phyloP scores from a whole-genome alignment of 768 basidiomycete genomes.

The Phlebiopsis gigantea region DNA sequence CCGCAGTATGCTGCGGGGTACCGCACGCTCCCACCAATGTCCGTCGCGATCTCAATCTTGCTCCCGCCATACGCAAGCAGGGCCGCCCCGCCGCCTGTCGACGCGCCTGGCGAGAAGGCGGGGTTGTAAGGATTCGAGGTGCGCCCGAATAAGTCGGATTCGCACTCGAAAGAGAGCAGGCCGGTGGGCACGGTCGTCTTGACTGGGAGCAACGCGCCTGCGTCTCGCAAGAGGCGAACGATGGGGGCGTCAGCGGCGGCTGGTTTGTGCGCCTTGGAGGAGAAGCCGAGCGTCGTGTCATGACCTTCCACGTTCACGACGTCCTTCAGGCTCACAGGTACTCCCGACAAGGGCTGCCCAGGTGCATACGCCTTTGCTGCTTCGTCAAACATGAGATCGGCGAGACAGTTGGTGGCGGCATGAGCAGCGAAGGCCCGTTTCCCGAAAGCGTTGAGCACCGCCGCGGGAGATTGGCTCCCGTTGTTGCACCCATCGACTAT shows the following conservation, averaged over 20 bases:
- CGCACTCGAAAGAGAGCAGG: conserved; percentile 34
- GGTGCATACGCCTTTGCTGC: conserved; percentile 14
- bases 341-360: conserved; percentile 33
- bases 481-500: conserved; percentile 30
- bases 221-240: conserved; percentile 34
- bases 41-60: conserved; percentile 42
- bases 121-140: conserved; percentile 45
- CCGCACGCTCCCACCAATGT: conserved; percentile 45
- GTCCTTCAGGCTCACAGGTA: conserved; percentile 48
- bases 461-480: conserved; percentile 23
- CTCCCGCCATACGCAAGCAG: conserved; percentile 41
- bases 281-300: conserved; percentile 42
- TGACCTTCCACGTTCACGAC: conserved; percentile 39
- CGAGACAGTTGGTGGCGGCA: conserved; percentile 43
- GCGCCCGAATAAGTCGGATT: conserved; percentile 40
- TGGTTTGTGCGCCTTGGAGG: conserved; percentile 31
- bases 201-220: conserved; percentile 36
- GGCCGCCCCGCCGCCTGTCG: conserved; percentile 47
- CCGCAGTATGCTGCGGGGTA: conserved; percentile 46
- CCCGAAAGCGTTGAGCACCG: conserved; percentile 35
- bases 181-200: conserved; percentile 42
- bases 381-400: conserved; percentile 38
- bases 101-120: conserved; percentile 38
- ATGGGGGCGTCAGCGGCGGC: conserved; percentile 32
- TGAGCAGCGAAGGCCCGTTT: conserved; percentile 36